Evolutionary conservation across 2,329 filamentous ascomycete species (phyloP).

Genomic region (Thermoascus crustaceus): DNA sequence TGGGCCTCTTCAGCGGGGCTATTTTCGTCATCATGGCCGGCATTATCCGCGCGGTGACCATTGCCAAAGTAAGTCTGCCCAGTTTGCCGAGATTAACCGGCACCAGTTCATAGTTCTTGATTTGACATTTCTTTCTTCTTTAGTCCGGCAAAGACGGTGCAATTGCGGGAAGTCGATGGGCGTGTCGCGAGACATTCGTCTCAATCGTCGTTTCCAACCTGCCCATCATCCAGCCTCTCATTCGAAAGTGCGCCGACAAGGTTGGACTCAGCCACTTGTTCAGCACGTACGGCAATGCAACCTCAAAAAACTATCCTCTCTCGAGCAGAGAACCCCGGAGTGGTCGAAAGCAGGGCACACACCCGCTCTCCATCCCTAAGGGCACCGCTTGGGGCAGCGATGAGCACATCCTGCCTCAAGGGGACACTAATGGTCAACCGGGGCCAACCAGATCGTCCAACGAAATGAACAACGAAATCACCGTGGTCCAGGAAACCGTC

Average conservation of each 20-base stretch:
- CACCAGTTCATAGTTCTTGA: neutral
- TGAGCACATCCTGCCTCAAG: constrained; percentile 16
- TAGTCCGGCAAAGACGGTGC: constrained; percentile 27
- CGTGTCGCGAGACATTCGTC: constrained; percentile 36
- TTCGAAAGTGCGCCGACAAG: constrained; percentile 17
- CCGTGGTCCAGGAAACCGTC: neutral
- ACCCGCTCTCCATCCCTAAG: constrained; percentile 7
- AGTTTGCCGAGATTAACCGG: neutral
- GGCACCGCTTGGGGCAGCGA: constrained; percentile 21
- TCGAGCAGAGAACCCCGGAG: constrained; percentile 11
- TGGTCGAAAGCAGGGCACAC: constrained; percentile 3
- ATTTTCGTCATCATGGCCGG: constrained; percentile 46
- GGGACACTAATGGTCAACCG: neutral
- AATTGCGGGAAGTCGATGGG: constrained; percentile 31
- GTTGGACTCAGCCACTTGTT: constrained; percentile 21
- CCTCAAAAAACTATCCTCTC: constrained; percentile 15
- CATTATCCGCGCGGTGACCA: constrained; percentile 44
- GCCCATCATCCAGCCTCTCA: constrained; percentile 31
- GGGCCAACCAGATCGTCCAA: too few species aligned
- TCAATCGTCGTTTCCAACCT: constrained; percentile 34
- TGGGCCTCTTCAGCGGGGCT: constrained; percentile 47
- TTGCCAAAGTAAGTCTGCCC: constrained; percentile 28
- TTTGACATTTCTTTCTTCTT: neutral
- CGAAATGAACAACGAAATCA: neutral
- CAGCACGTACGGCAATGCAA: constrained; percentile 13